phyloP scores from a whole-genome alignment of 495 filamentous ascomycete genomes.

The Aspergillus carlsbadensis region DNA sequence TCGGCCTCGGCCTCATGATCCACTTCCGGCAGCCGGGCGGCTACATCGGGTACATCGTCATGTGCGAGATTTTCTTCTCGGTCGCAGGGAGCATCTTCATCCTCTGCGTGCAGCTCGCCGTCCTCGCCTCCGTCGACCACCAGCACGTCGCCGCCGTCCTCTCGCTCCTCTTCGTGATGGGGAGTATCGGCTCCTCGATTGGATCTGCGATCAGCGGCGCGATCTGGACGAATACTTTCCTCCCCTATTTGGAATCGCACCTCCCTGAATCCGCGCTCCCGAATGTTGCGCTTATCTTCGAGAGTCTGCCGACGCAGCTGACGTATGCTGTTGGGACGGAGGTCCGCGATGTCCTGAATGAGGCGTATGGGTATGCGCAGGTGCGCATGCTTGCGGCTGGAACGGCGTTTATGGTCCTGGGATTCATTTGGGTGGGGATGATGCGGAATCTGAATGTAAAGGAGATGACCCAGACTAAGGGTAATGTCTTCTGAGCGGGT shows the following conservation, averaged over 20 bases:
- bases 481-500: constrained; percentile 21
- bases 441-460: constrained; percentile 58
- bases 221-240: constrained; percentile 66
- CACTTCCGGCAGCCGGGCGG: constrained; percentile 60
- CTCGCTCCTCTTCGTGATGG: constrained; percentile 60
- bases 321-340: constrained; percentile 49
- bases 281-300: constrained; percentile 52
- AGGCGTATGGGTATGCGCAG: constrained; percentile 56
- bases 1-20: constrained; percentile 59
- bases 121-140: constrained; percentile 64
- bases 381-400: constrained; percentile 52
- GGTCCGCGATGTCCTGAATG: constrained; percentile 49
- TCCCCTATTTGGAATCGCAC: constrained; percentile 45
- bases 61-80: constrained; percentile 72
- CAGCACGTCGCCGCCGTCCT: constrained; percentile 65
- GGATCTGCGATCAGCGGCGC: constrained; percentile 60
- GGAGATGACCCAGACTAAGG: constrained; percentile 42
- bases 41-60: constrained; percentile 63
- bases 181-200: constrained; percentile 65
- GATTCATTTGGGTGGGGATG: constrained; percentile 39
- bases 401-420: constrained; percentile 42
- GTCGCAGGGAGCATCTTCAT: constrained; percentile 58
- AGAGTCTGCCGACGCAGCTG: constrained; percentile 47
- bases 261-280: constrained; percentile 48
- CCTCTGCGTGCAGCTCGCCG: constrained; percentile 64